Evolutionary conservation across 306 rosid species (phyloP).

Genomic region (Trifolium dubium): DNA sequence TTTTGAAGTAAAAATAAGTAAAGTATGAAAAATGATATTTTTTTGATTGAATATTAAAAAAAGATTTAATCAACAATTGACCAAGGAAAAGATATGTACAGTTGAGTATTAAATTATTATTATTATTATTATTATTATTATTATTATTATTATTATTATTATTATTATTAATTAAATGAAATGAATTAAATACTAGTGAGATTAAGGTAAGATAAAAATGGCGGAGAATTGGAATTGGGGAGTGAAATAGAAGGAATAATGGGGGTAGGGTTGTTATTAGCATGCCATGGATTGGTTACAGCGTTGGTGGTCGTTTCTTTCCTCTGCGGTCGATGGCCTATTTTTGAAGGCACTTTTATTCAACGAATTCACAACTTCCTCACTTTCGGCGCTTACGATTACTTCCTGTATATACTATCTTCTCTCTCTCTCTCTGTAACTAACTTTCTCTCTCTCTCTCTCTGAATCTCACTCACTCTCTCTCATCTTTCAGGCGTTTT

Average conservation of each 20-base stretch:
- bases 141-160: too few relatives aligned
- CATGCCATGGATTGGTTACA: conserved; percentile 73
- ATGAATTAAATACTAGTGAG: too few relatives aligned
- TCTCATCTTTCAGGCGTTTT: conserved; percentile 62
- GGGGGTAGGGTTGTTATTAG: conserved; percentile 76
- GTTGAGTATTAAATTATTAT: too few relatives aligned
- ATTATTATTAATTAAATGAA: too few relatives aligned
- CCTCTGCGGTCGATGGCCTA: conserved; percentile 98
- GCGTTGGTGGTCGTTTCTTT: conserved; percentile 66
- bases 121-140: too few relatives aligned
- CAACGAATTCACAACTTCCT: conserved; percentile 72
- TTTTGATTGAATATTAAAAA: too few relatives aligned
- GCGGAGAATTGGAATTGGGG: background rate
- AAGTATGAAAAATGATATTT: too few relatives aligned
- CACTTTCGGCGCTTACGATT: conserved; percentile 84
- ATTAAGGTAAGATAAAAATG: background rate
- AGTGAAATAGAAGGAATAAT: conserved; percentile 14
- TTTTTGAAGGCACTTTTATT: conserved; percentile 84
- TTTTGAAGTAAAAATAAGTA: too few relatives aligned
- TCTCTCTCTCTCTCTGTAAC: background rate
- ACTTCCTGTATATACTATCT: conserved; percentile 57
- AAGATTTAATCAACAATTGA: too few relatives aligned
- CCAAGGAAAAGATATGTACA: too few relatives aligned
- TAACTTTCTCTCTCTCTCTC: background rate
- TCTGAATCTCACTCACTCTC: conserved; percentile 3